Base-by-base conservation (phyloP, 2,329 filamentous ascomycete species). In the Hymenoscyphus albidus region DNA sequence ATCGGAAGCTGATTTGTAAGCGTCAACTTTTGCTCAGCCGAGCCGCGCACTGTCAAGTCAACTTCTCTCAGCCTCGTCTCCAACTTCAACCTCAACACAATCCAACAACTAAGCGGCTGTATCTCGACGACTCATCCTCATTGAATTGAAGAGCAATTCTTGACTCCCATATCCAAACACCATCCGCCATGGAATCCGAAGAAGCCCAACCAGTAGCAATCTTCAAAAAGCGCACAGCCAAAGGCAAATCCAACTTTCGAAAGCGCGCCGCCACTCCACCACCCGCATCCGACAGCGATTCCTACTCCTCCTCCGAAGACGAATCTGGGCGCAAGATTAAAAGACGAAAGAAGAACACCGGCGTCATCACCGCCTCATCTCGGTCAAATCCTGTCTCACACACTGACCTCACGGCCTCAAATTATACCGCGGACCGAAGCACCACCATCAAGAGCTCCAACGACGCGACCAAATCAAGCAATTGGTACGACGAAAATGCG, bases 151-250 rank as follows among this genome's bases (percentile, higher is more conserved):
- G 1, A 44, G 13, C 42, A 44, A n/a, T 6, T 44, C 5, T 9
- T 44, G n/a, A n/a, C 12, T 22, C 10, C 22, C 10, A 54, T 22
- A 10, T 27, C 10, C 18, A 13, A 18, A 18, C 2, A 18, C 48
- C 13, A 14, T 31, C 3, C 16, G 44, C 14, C n/a, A 64, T 64
- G 59, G 59, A 64, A 2, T 62, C 64, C 32, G 32, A 61, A 60
- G 61, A 58, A 61, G 27, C 61, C 31, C 40, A 58, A 10, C 31
- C 55, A 31, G 27, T 88, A 13, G 84, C 89, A 14, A 77, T 91
- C 61, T 97, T 97, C 84, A 97, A 96, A 77, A 96, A 95, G 77
- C 87, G 93, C 75, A 84, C 86, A 69, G 84, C 85, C 73, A 96
- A 93, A 75, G 85, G 84, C 67, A 93, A 91, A 74, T 83, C 88